Base-by-base conservation (phyloP, 23 red algal species). In the Agarophyton chilense region DNA sequence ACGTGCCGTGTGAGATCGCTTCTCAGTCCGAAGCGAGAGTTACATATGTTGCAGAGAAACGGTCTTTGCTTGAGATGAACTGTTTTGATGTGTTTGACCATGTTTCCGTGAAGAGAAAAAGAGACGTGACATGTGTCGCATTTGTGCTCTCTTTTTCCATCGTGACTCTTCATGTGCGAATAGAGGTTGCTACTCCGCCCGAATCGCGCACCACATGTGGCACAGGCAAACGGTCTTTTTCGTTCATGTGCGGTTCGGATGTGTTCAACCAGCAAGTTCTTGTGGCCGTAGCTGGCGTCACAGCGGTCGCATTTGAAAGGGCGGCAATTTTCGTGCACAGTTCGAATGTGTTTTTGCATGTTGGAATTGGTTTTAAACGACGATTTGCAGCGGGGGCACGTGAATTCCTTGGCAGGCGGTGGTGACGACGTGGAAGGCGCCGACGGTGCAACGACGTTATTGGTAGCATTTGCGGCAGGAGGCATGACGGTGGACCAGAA, bases 241-340 rank as follows among this genome's bases (percentile, higher is more conserved):
- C 79, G 70, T 32, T 77, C 68, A 36, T 92, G 89, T 11, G 89
- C 76, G 28, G 89, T 92, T 34, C 77, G 78, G 28, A 92, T 63
- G 52, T 92, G 89, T 74, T 92, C 89, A 24, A 72, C 67, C 33
- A 92, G 45, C 54, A 92, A 57, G 66, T 92, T 92, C 62, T 83
- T 81, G 34, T 82, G 78, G 10, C 78, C 89, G 40, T 92, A 92
- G 18, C 77, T 72, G 24, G 78, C 79, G 43, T 84, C 67, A 51
- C 89, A 92, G n/a, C 79, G 89, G 45, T 77, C 78, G 40, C 89
- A 92, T 42, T 77, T 92, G 79, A 83, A 92, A 28, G 89, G 89
- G 21, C 89, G 89, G 39, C 60, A 51, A 39, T 76, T 82, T 10
- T 84, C 89, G 52, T 92, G 89, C 19, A 84, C 89, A 3, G 89